Conservation (phyloP, 192 early-diverging fungal genomes). For the Coemansia sp. region DNA sequence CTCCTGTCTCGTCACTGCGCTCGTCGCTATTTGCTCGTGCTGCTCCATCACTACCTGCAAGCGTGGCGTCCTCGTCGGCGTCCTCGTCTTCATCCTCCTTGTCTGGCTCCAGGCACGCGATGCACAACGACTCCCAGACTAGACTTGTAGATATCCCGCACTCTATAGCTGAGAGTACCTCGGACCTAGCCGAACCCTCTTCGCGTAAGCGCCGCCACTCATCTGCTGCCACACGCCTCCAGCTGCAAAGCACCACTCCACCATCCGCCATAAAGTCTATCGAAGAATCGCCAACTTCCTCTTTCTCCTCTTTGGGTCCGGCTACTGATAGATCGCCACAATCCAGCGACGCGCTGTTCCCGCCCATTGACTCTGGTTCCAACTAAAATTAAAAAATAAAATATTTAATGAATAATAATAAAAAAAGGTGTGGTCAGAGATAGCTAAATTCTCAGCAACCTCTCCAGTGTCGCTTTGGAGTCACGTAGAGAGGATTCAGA, state of each 20-base stretch:
- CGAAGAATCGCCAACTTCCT: neutral
- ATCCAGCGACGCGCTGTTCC: slow-evolving; percentile 27
- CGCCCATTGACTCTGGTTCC: slow-evolving; percentile 27
- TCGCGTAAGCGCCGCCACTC: slow-evolving; percentile 43
- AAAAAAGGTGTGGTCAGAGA: slow-evolving; percentile 5
- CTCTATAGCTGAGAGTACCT: neutral
- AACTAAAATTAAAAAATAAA: slow-evolving; percentile 1
- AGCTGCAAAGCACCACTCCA: slow-evolving; percentile 3
- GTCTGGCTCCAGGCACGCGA: neutral
- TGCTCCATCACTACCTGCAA: slow-evolving; percentile 4
- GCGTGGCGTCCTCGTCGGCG: neutral
- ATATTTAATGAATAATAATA: neutral
- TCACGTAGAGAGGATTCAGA: slow-evolving; percentile 10
- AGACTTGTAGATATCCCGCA: neutral
- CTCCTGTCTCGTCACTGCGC: slow-evolving; percentile 51
- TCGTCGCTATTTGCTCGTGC: slow-evolving; percentile 39
- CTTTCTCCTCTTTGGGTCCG: neutral
- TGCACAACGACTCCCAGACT: neutral
- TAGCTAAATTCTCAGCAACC: slow-evolving; percentile 20
- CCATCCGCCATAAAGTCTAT: neutral
- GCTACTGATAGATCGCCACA: slow-evolving; percentile 2
- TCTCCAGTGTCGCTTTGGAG: neutral
- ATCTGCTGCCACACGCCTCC: slow-evolving; percentile 6
- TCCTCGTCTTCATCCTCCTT: neutral
- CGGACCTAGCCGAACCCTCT: slow-evolving; percentile 16